Evolutionary conservation across 805 yeast species (phyloP).

Genomic region (Maudiozyma bulderi): DNA sequence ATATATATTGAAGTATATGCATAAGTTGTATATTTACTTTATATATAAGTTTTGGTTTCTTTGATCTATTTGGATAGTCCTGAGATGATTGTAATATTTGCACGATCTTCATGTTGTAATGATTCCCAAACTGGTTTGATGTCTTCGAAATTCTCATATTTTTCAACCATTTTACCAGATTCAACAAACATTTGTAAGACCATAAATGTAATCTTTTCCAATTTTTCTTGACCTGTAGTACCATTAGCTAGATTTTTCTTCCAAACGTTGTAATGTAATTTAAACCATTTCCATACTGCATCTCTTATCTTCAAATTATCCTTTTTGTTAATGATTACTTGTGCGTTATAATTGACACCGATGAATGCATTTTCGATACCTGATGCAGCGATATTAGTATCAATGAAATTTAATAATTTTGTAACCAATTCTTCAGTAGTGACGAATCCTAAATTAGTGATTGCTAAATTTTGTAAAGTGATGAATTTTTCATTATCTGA

Average conservation of each 20-base stretch:
- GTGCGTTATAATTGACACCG: constrained; percentile 38
- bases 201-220: constrained; percentile 20
- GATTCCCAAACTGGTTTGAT: constrained; percentile 1
- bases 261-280: constrained; percentile 44
- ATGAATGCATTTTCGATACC: constrained; percentile 49
- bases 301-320: constrained; percentile 5
- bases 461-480: constrained; percentile 42
- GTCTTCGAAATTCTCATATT: background rate
- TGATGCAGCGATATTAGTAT: constrained; percentile 42
- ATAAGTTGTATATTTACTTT: background rate
- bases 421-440: constrained; percentile 35
- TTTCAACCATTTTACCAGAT: background rate
- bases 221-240: constrained; percentile 33
- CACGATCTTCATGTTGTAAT: background rate
- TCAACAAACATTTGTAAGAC: constrained; percentile 20
- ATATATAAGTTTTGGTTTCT: background rate
- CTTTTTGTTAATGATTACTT: constrained; percentile 4
- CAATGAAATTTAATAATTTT: constrained; percentile 48
- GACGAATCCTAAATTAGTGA: constrained; percentile 39
- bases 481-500: constrained; percentile 19
- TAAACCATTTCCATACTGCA: constrained; percentile 39
- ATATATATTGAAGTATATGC: background rate
- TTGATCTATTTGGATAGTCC: background rate
- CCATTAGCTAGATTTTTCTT: constrained; percentile 32
- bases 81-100: background rate